phyloP scores from a whole-genome alignment of 2,329 filamentous ascomycete genomes.

The Sphaceloma murrayae region DNA sequence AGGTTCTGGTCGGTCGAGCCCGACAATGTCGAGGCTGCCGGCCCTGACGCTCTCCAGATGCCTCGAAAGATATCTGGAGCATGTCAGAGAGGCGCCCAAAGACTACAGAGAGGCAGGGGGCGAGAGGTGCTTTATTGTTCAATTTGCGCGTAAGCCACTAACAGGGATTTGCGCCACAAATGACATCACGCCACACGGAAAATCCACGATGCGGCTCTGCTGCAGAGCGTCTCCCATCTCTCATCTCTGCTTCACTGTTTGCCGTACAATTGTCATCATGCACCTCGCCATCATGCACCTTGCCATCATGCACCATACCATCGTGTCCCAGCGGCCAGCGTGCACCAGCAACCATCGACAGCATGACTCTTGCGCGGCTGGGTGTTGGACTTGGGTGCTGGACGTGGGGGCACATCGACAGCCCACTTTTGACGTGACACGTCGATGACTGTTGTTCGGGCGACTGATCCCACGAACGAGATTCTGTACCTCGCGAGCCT shows the following conservation, averaged over 20 bases:
- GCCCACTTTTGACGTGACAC: slow-evolving; percentile 9
- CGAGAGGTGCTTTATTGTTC: not conserved
- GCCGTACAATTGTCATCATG: too few relatives aligned
- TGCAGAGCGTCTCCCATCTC: too few relatives aligned
- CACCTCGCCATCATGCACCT: too few relatives aligned
- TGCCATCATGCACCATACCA: too few relatives aligned
- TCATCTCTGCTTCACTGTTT: too few relatives aligned
- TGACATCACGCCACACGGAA: slow-evolving; percentile 3
- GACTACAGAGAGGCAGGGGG: not conserved
- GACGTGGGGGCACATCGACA: too few relatives aligned
- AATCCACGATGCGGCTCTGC: too few relatives aligned
- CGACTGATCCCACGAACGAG: slow-evolving; percentile 5
- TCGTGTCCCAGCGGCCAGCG: too few relatives aligned
- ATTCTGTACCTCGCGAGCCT: not conserved
- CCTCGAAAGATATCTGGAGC: not conserved
- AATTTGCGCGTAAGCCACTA: not conserved
- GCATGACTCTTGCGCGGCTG: too few relatives aligned
- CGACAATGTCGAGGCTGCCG: slow-evolving; percentile 1
- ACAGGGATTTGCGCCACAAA: slow-evolving; percentile 6
- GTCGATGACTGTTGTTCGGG: not conserved
- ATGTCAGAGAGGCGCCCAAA: slow-evolving; percentile 4
- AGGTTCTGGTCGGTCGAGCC: slow-evolving; percentile 6
- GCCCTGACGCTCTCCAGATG: not conserved
- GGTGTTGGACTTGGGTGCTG: too few relatives aligned
- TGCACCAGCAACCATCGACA: too few relatives aligned